These are phyloP conservation scores for Aspergillus spinulosporus DNA, from an alignment of 2,329 filamentous ascomycete genomes.

Conservation along the genomic window DNA sequence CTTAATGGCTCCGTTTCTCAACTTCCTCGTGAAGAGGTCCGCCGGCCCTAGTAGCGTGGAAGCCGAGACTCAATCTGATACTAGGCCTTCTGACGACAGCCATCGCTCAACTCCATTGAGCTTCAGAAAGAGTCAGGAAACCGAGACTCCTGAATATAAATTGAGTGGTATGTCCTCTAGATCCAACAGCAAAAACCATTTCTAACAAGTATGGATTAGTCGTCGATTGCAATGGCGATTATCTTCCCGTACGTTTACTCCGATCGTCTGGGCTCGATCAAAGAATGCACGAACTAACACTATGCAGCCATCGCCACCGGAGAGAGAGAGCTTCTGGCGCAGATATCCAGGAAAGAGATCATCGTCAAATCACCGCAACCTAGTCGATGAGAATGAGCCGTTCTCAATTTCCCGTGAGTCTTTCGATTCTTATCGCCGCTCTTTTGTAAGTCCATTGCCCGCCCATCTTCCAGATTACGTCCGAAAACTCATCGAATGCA, in stretches of 20 bases:
- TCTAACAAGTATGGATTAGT: constrained; percentile 57
- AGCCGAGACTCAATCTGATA: constrained; percentile 47
- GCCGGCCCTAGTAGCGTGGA: constrained; percentile 43
- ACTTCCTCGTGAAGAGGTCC: constrained; percentile 66
- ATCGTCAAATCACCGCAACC: constrained; percentile 61
- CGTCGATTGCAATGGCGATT: constrained; percentile 93
- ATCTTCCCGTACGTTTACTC: constrained; percentile 69
- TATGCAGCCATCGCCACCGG: constrained; percentile 76
- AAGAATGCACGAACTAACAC: constrained; percentile 6
- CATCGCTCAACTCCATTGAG: constrained; percentile 53
- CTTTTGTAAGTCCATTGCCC: constrained; percentile 68
- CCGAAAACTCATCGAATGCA: constrained; percentile 37
- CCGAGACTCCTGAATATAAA: constrained; percentile 74
- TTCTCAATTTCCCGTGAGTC: constrained; percentile 96
- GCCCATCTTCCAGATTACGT: neutral
- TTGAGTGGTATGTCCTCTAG: constrained; percentile 65
- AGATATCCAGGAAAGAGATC: constrained; percentile 50
- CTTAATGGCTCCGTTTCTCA: constrained; percentile 67
- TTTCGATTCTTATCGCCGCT: constrained; percentile 93
- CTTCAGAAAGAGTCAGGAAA: constrained; percentile 62
- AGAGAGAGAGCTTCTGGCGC: constrained; percentile 79
- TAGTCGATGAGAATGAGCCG: constrained; percentile 80
- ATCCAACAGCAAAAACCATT: neutral
- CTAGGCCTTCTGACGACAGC: constrained; percentile 47
- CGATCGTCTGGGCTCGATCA: neutral